These are phyloP conservation scores for Microbotryum violaceum DNA, from an alignment of 1,284 basidiomycete species.

Conservation along the genomic window DNA sequence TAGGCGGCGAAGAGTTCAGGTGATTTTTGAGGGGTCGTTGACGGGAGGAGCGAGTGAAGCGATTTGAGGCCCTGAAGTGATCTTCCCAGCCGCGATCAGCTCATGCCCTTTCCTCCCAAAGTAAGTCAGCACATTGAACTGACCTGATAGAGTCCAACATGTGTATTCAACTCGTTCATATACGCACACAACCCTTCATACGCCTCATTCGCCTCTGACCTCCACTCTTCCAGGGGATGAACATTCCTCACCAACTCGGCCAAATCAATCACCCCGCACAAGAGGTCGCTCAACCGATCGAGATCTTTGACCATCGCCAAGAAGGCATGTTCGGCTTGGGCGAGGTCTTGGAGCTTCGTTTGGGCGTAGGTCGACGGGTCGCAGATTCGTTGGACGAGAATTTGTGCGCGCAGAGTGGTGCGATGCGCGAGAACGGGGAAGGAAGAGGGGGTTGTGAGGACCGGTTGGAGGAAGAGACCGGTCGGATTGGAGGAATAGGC, in stretches of 20 bases:
- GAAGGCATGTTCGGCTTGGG: slow-evolving; percentile 51
- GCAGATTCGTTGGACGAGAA: slow-evolving; percentile 65
- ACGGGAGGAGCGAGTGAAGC: slow-evolving; percentile 29
- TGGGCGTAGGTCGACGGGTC: slow-evolving; percentile 43
- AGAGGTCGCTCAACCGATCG: slow-evolving; percentile 86
- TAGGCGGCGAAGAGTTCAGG: slow-evolving; percentile 34
- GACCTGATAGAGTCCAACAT: slow-evolving; percentile 86
- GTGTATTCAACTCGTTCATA: slow-evolving; percentile 95
- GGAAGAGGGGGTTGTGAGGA: slow-evolving; percentile 54
- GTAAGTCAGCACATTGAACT: slow-evolving; percentile 22
- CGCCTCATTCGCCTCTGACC: slow-evolving; percentile 70
- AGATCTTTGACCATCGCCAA: slow-evolving; percentile 83
- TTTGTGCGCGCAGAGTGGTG: slow-evolving; percentile 62
- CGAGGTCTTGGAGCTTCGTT: slow-evolving; percentile 20
- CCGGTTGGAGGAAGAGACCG: slow-evolving; percentile 65
- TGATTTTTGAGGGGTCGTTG: slow-evolving; percentile 22
- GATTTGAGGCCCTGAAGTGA: slow-evolving; percentile 36
- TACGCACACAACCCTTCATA: slow-evolving; percentile 90
- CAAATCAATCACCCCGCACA: slow-evolving; percentile 94
- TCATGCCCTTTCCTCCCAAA: too few species aligned
- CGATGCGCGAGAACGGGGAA: slow-evolving; percentile 60
- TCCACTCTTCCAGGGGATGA: slow-evolving; percentile 79
- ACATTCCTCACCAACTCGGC: slow-evolving; percentile 88
- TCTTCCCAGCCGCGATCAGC: too few species aligned
- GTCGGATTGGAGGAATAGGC: slow-evolving; percentile 38